phyloP scores from a whole-genome alignment of 768 basidiomycete species.

The Pulveroboletus sp. region DNA sequence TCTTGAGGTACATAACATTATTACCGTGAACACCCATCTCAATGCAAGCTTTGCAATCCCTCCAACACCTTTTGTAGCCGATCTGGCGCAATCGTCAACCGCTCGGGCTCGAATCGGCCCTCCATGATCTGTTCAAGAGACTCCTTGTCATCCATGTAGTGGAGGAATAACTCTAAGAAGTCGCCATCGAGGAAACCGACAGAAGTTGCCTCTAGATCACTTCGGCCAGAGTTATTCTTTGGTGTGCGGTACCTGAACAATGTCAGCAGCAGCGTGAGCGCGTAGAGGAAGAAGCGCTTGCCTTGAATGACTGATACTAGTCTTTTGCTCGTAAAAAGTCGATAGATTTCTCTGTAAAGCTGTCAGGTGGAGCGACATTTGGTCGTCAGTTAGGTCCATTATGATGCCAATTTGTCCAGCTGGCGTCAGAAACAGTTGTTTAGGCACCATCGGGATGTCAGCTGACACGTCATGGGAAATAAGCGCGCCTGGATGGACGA shows the following conservation, averaged over 20 bases:
- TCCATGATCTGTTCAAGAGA: slow-evolving; percentile 48
- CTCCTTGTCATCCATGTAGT: slow-evolving; percentile 34
- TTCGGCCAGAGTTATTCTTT: slow-evolving; percentile 48
- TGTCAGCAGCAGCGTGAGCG: neutral
- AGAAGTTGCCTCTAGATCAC: slow-evolving; percentile 51
- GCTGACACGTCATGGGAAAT: slow-evolving; percentile 40
- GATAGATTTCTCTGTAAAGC: slow-evolving; percentile 74
- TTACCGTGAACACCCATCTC: slow-evolving; percentile 17
- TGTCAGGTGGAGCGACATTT: slow-evolving; percentile 53
- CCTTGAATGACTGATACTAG: slow-evolving; percentile 58
- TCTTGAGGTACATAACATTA: slow-evolving; percentile 15
- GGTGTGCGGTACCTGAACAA: slow-evolving; percentile 64
- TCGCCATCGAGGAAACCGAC: slow-evolving; percentile 87
- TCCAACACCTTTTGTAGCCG: slow-evolving; percentile 40
- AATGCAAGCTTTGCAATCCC: slow-evolving; percentile 54
- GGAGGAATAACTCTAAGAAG: slow-evolving; percentile 67
- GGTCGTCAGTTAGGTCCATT: slow-evolving; percentile 49
- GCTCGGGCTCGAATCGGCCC: slow-evolving; percentile 58
- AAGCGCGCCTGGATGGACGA: slow-evolving; percentile 42
- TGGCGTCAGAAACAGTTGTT: slow-evolving; percentile 71
- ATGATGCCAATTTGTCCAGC: slow-evolving; percentile 77
- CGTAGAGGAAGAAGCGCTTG: slow-evolving; percentile 27
- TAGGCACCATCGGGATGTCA: slow-evolving; percentile 43
- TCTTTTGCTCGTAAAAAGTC: slow-evolving; percentile 45
- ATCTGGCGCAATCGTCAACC: slow-evolving; percentile 39